These are phyloP conservation scores for Fusarium mangiferae DNA, from an alignment of 2,329 filamentous ascomycete species.

Conservation along the genomic window DNA sequence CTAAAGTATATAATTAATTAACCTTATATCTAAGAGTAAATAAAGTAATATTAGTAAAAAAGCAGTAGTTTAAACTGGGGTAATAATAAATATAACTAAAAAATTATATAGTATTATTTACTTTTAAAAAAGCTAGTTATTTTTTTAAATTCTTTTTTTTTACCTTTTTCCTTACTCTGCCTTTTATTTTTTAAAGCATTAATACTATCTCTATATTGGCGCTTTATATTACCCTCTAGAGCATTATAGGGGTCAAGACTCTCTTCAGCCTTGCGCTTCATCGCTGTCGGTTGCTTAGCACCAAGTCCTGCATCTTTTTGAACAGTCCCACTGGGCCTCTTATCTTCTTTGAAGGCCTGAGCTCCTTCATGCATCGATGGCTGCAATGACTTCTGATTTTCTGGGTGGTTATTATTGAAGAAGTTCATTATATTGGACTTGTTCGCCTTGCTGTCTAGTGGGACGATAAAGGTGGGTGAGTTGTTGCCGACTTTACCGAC, in stretches of 20 bases:
- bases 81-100: no score
- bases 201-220: slow-evolving; percentile 43
- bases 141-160: slow-evolving; percentile 69
- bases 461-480: slow-evolving; percentile 83
- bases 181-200: slow-evolving; percentile 55
- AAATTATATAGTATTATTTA: not conserved
- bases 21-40: no score
- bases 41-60: no score
- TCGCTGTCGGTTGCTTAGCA: not conserved
- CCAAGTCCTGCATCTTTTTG: not conserved
- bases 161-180: slow-evolving; percentile 53
- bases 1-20: no score
- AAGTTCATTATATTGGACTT: slow-evolving; percentile 96
- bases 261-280: slow-evolving; percentile 44
- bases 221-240: slow-evolving; percentile 41
- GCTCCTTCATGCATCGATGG: not conserved
- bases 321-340: not conserved
- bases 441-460: slow-evolving; percentile 85
- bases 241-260: slow-evolving; percentile 20
- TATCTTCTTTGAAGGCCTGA: not conserved
- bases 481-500: slow-evolving; percentile 96
- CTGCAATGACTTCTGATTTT: slow-evolving; percentile 49
- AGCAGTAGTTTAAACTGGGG: not conserved
- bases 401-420: slow-evolving; percentile 70
- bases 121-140: slow-evolving; percentile 87